These are phyloP conservation scores for Coffea canephora DNA, from an alignment of 257 asterid species.

Conservation along the genomic window DNA sequence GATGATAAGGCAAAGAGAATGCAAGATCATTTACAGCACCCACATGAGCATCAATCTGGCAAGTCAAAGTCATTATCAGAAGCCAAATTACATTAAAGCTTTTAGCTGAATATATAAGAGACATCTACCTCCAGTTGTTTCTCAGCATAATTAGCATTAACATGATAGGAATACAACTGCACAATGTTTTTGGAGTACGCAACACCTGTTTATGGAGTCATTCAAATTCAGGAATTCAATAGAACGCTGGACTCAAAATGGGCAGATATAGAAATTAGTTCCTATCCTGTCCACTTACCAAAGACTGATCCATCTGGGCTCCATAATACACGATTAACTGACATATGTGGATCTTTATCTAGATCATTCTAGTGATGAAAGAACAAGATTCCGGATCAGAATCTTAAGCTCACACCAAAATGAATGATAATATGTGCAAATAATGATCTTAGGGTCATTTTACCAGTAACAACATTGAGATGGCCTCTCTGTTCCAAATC, in stretches of 20 bases:
- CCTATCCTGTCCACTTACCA: conserved; percentile 49
- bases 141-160: conserved; percentile 28
- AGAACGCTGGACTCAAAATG: background rate
- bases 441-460: background rate
- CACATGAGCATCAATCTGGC: conserved; percentile 66
- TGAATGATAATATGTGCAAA: background rate
- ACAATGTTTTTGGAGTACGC: conserved; percentile 50
- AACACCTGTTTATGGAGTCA: conserved; percentile 41
- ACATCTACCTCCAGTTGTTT: conserved; percentile 55
- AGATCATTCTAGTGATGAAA: conserved; percentile 32
- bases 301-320: conserved; percentile 53
- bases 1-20: conserved; percentile 45
- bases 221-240: background rate
- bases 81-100: background rate
- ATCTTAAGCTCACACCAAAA: background rate
- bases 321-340: conserved; percentile 61
- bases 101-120: background rate
- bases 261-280: background rate
- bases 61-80: conserved; percentile 11
- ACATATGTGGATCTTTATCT: conserved; percentile 27
- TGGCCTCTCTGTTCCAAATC: conserved; percentile 30
- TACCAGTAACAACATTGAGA: conserved; percentile 46
- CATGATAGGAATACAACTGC: conserved; percentile 40
- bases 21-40: conserved; percentile 75
- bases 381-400: background rate